Base-by-base conservation (phyloP, 176 grass and related monocot genomes). In the Microstegium vimineum region DNA sequence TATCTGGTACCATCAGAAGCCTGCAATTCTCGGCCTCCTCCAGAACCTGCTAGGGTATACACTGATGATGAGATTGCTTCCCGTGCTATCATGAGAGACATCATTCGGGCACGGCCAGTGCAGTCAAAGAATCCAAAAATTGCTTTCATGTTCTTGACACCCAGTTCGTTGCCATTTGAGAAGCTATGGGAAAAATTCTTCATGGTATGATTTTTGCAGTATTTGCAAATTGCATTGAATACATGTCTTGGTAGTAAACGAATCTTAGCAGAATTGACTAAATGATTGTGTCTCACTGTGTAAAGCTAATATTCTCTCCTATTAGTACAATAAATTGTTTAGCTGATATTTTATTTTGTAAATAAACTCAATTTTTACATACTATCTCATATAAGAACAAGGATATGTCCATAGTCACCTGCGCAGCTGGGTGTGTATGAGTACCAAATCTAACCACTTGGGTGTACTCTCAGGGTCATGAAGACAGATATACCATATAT, bases 101-200 rank as follows among this genome's bases (percentile, higher is more conserved):
- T 99, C 79, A 80, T 96, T 76, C 83, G 77, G 18, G 67, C 82
- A 66, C 77, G 54, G 62, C 70, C 93, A 17, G 82, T 89, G 62
- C 82, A 76, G 23, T 88, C 89, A 26, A 96, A 96, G 86, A 99
- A 96, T 80, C 91, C 91, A 77, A 99, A 99, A 88, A 85, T 99
- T 75, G 97, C 97, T 76, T 99, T 94, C 81, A 96, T 99, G 97
- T 99, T 99, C 90, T 81, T 99, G 82, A 96, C 93, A 52, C 91
- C 91, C 14, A 94, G 87, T 92, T 87, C 93, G 45, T 86, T 99
- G 89, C 93, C 97, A 36, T 99, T 99, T 56, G 97, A 99, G 81
- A 99, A 86, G 78, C 85, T 99, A 36, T 99, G 97, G 97, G 97
- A 96, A 77, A 99, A 92, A 62, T 99, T 99, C 87, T 96, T 99